Percentiles rank a stretch among this genome's conserved stretches.
These are phyloP conservation scores for Boletus speciosus DNA, from an alignment of 768 basidiomycete species.

Conservation along the genomic window DNA sequence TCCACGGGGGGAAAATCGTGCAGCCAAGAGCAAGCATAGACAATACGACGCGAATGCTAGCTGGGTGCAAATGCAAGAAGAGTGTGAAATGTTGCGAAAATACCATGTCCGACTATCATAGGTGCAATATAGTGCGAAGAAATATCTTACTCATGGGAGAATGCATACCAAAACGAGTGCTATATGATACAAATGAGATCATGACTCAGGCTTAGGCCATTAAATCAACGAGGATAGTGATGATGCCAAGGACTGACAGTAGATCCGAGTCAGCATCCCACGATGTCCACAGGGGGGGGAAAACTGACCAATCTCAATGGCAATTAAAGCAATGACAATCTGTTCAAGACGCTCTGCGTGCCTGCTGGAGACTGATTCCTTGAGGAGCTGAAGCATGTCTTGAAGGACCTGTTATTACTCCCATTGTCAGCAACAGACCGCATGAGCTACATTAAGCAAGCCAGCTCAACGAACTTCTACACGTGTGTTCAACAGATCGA, in stretches of 20 bases:
- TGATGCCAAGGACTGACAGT: slow-evolving; percentile 72
- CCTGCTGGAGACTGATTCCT: slow-evolving; percentile 89
- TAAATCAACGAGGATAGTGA: slow-evolving; percentile 87
- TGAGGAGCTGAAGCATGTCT: slow-evolving; percentile 93
- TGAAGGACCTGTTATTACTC: slow-evolving; percentile 67
- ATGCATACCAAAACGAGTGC: neutral
- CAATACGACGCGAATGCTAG: neutral
- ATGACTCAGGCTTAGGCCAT: slow-evolving; percentile 39
- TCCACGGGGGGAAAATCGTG: neutral
- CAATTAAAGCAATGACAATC: slow-evolving; percentile 90
- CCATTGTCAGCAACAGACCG: slow-evolving; percentile 1
- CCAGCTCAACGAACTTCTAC: slow-evolving; percentile 64
- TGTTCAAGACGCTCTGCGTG: slow-evolving; percentile 91
- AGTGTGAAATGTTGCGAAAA: neutral
- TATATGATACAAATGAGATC: slow-evolving; percentile 12
- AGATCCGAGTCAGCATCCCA: slow-evolving; percentile 1
- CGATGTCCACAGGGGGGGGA: neutral
- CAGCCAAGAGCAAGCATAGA: neutral
- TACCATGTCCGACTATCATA: slow-evolving; percentile 6
- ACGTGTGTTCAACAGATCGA: slow-evolving; percentile 88
- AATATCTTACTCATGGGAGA: slow-evolving; percentile 2
- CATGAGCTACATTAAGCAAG: neutral
- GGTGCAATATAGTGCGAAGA: slow-evolving; percentile 1
- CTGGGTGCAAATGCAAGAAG: neutral
- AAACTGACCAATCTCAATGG: slow-evolving; percentile 73